phyloP scores from a whole-genome alignment of 1,139 yeast genomes.

The Pichia sp. region DNA sequence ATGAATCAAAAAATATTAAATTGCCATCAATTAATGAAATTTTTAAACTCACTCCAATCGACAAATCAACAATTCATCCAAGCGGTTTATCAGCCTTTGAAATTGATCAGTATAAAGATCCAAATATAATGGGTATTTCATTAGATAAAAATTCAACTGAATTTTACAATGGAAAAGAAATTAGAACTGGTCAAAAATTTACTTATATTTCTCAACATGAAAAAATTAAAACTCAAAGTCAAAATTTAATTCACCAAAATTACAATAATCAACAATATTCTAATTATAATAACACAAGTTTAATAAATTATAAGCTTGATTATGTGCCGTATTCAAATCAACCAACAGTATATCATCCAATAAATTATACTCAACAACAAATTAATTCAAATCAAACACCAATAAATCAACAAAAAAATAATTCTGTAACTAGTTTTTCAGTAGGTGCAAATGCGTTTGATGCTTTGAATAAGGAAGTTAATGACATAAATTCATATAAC shows the following conservation, averaged over 20 bases:
- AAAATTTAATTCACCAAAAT: background rate
- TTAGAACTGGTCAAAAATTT: constrained; percentile 2
- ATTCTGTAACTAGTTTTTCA: background rate
- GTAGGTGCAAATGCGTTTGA: constrained; percentile 4
- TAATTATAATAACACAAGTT: background rate
- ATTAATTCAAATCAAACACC: no score
- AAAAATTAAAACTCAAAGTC: background rate
- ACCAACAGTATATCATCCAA: background rate
- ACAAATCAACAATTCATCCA: constrained; percentile 20
- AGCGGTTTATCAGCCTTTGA: constrained; percentile 15
- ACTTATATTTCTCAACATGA: background rate
- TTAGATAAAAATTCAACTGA: constrained; percentile 3
- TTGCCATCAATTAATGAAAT: constrained; percentile 19
- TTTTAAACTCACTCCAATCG: constrained; percentile 15
- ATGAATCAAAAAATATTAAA: background rate
- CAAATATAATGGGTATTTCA: constrained; percentile 3
- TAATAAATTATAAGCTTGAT: background rate
- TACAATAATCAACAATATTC: background rate
- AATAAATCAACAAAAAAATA: no score
- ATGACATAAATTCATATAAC: constrained; percentile 1
- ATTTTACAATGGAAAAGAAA: constrained; percentile 10
- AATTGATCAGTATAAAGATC: constrained; percentile 9
- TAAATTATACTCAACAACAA: background rate
- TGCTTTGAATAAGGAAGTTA: constrained; percentile 8
- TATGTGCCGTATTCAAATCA: background rate